phyloP scores from a whole-genome alignment of 2,329 filamentous ascomycete genomes.

The Blastomyces gilchristii region DNA sequence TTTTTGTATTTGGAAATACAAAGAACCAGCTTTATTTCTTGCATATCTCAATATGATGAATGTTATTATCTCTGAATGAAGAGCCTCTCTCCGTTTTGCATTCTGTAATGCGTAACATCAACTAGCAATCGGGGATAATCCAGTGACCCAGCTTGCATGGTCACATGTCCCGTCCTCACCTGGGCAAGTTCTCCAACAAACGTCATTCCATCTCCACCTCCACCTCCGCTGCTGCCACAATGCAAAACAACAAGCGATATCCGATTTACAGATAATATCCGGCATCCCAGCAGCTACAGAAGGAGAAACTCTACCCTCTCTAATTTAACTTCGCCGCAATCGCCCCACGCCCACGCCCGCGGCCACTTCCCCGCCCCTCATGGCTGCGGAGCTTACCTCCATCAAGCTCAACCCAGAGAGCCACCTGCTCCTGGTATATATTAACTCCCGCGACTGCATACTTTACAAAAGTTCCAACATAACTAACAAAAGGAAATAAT shows the following conservation, averaged over 20 bases:
- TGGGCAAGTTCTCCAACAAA: background rate
- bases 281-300: background rate
- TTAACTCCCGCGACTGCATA: background rate
- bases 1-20: too few species aligned
- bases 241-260: background rate
- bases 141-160: background rate
- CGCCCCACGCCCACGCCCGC: too few species aligned
- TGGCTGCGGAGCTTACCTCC: conserved; percentile 37
- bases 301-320: background rate
- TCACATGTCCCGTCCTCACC: background rate
- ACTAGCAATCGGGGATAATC: background rate
- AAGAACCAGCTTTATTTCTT: background rate
- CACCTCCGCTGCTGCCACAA: background rate
- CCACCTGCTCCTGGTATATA: conserved; percentile 39
- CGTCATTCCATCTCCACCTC: background rate
- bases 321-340: background rate
- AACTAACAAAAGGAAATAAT: background rate
- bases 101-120: background rate
- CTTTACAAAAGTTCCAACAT: background rate
- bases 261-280: background rate
- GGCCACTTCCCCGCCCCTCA: conserved; percentile 13
- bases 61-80: background rate
- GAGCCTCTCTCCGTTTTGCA: background rate
- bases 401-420: conserved; percentile 42
- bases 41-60: background rate